Evolutionary conservation across 371 early-diverging fungal species (phyloP), one percentile per base, ranked within the genome.

Genomic region (Mucor circinelloides): DNA sequence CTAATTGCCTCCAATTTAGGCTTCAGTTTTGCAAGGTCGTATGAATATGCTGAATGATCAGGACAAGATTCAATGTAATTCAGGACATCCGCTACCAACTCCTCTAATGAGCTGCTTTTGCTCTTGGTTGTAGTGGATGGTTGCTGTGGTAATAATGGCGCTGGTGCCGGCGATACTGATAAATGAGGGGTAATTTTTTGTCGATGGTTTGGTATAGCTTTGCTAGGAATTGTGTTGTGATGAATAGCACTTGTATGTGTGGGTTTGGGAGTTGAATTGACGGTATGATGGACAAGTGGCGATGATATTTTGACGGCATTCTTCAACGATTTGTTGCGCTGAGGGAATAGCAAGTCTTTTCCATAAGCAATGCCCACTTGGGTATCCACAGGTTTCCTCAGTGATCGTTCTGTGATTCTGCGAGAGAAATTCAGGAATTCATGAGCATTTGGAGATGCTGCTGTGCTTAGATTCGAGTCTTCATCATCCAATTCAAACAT

Each of bases 41-140:
- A 58, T 8, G 74, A 74, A 17, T 67, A 71, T 13, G 68, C 74
- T 21, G 71, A 50, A 40, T 64, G 63, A 56, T 74, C 60, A 34
- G 74, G 71, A 56, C 68, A 74, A 1, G 74, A 71, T 15, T 74
- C 74, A 42, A 74, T 64, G 58, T 74, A 68, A 10, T 52, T 67
- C 21, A 74, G 46, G 7, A 74, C 74, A 58, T 74, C 74, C 1
- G 60, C 68, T 6, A 74, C 71, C 30, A 74, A 32, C n/a, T 40
- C 61, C 27, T 65, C 64, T 15, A 74, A 55, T 30, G 52, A 50
- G 27, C 23, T 56, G 30, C 32, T 56, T 32, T 32, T 56, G 15
- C 19, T 32, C n/a, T 25, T 54, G 15, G 13, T 6, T 31, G 56
- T 19, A 17, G 17, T 17, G 21, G 19, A 31, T 1, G 32, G n/a